These are phyloP conservation scores for Epichloe bromicola DNA, from an alignment of 2,329 filamentous ascomycete species.

Conservation along the genomic window DNA sequence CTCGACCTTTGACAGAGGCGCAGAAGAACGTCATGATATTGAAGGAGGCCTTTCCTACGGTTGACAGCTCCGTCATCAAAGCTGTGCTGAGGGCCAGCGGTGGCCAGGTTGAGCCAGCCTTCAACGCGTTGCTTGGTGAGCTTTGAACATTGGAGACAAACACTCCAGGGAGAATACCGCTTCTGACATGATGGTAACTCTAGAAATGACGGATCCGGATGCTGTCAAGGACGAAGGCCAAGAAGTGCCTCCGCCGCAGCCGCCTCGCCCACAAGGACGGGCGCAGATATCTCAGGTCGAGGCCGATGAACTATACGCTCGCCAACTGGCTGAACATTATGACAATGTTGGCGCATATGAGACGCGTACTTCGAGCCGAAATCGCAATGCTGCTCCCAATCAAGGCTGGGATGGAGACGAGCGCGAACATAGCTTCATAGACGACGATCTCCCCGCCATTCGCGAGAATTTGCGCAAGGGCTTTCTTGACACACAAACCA, in stretches of 20 bases:
- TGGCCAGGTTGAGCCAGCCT: slow-evolving; percentile 82
- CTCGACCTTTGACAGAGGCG: slow-evolving; percentile 65
- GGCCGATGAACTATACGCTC: slow-evolving; percentile 81
- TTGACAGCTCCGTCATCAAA: slow-evolving; percentile 70
- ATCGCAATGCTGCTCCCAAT: slow-evolving; percentile 26
- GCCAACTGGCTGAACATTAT: slow-evolving; percentile 87
- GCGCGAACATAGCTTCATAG: slow-evolving; percentile 79
- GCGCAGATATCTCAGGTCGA: slow-evolving; percentile 68
- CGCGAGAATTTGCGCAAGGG: slow-evolving; percentile 88
- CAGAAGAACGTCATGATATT: slow-evolving; percentile 80
- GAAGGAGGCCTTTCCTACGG: slow-evolving; percentile 82
- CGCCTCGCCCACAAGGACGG: slow-evolving; percentile 57
- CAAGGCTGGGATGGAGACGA: slow-evolving; percentile 37
- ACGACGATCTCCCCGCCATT: slow-evolving; percentile 90
- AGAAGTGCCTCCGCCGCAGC: slow-evolving; percentile 55
- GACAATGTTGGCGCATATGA: slow-evolving; percentile 49
- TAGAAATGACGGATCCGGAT: slow-evolving; percentile 70
- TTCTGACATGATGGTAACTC: neutral
- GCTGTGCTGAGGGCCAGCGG: slow-evolving; percentile 78
- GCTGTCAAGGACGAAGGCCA: slow-evolving; percentile 42
- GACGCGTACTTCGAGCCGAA: slow-evolving; percentile 37
- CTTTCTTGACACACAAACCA: slow-evolving; percentile 85
- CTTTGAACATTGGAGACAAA: too few relatives aligned
- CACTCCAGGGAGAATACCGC: neutral
- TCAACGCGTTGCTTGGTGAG: slow-evolving; percentile 79